Base-by-base conservation (phyloP, 176 grass and related monocot species). In the Oryza rufipogon region DNA sequence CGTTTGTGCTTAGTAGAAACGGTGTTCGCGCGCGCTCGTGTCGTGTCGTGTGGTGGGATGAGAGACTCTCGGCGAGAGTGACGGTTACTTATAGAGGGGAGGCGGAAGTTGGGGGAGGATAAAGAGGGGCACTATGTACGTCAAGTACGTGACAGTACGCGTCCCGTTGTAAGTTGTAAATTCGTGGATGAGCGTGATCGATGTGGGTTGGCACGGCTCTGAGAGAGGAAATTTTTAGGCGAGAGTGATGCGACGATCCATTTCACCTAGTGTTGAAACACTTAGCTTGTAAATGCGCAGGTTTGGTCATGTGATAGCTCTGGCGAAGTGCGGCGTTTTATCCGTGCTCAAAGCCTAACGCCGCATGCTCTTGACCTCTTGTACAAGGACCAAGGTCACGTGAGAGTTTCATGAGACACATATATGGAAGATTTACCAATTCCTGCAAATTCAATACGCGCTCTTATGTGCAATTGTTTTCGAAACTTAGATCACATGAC, bases 211-310 rank as follows among this genome's bases (percentile, higher is more conserved):
- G 19, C 7, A n/a, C 56, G 56, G 19, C n/a, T 63, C n/a, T 63
- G 58, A 22, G 20, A 63, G 58, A 7, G n/a, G 19, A 36, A 22
- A 9, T n/a, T 45, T 45, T 17, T 52, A 9, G 16, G 68, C 1
- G 75, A 84, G 58, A 60, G 46, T 25, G 86, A 84, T 26, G 82
- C 58, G 4, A 26, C 2, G 17, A 74, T 73, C 75, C 74, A 19
- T 72, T 79, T 48, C 48, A 41, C 47, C 15, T 16, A 47, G 30
- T 33, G 70, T 68, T 0, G 75, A 26, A 32, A 41, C 74, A 22
- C 41, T 23, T 23, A 23, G 23, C 23, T 74, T 16, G 75, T 68
- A 74, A 9, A 75, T 49, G 23, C 6, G 28, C 66, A 8, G 26
- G 16, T 16, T 23, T 63, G 58, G 58, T n/a, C 58, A 63, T 2